Evolutionary conservation across 2,329 filamentous ascomycete species (phyloP).

Genomic region (Aspergillus sp.): DNA sequence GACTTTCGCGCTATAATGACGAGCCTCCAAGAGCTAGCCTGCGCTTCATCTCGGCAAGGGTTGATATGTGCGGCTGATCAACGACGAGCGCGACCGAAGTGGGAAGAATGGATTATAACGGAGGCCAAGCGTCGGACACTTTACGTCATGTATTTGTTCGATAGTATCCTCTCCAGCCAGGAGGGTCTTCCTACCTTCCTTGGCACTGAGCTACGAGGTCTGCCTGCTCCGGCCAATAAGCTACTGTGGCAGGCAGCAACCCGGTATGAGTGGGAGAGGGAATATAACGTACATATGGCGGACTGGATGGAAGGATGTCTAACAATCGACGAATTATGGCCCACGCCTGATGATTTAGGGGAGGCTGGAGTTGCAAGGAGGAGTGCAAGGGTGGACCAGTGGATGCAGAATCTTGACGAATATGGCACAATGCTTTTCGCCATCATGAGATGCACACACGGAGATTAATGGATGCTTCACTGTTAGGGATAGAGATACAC

Average conservation of each 20-base stretch:
- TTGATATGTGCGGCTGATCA: constrained; percentile 50
- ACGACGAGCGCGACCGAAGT: constrained; percentile 43
- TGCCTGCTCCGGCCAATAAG: constrained; percentile 48
- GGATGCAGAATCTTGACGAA: constrained; percentile 55
- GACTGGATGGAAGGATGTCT: constrained; percentile 46
- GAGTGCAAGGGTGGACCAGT: constrained; percentile 47
- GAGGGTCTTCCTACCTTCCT: constrained; percentile 52
- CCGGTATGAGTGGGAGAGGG: constrained; percentile 46
- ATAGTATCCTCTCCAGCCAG: constrained; percentile 51
- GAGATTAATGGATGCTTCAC: constrained; percentile 4
- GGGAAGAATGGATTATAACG: constrained; percentile 57
- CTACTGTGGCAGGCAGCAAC: constrained; percentile 46
- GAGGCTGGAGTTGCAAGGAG: constrained; percentile 32
- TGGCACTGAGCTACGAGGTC: constrained; percentile 50
- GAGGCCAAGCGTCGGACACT: constrained; percentile 56
- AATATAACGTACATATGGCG: constrained; percentile 46
- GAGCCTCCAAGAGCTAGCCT: constrained; percentile 54
- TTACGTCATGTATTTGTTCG: constrained; percentile 57
- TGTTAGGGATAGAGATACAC: fast-evolving
- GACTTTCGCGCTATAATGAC: constrained; percentile 50
- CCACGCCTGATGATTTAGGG: constrained; percentile 36
- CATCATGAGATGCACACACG: constrained; percentile 52
- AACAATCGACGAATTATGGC: constrained; percentile 56
- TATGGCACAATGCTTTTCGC: constrained; percentile 57
- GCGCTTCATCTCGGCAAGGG: constrained; percentile 39